Evolutionary conservation across 2,329 filamentous ascomycete genomes (phyloP).

Genomic region (Xylaria sp.): DNA sequence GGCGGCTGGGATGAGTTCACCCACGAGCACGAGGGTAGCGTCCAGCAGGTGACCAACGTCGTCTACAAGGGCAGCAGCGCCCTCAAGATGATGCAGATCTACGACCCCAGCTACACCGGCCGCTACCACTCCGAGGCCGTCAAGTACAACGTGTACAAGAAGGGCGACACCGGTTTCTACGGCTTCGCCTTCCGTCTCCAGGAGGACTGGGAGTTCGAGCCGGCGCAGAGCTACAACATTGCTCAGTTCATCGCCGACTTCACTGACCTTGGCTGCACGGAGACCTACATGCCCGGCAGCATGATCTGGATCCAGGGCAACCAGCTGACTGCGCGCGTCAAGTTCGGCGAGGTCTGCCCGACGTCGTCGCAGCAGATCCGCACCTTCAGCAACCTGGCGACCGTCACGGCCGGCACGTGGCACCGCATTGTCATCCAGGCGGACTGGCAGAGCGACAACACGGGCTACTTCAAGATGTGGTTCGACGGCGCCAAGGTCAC

Average conservation of each 20-base stretch:
- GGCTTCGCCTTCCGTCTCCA: conserved; percentile 47
- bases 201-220: conserved; percentile 41
- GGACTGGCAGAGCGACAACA: conserved; percentile 40
- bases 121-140: conserved; percentile 47
- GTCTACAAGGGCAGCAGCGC: conserved; percentile 35
- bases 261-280: conserved; percentile 36
- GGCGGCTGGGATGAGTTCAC: conserved; percentile 38
- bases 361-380: conserved; percentile 28
- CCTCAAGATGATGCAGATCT: conserved; percentile 43
- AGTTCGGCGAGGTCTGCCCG: conserved; percentile 36
- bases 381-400: conserved; percentile 33
- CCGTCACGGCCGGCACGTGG: conserved; percentile 41
- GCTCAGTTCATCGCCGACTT: conserved; percentile 50
- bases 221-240: conserved; percentile 42
- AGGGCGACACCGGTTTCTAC: conserved; percentile 43
- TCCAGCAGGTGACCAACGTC: conserved; percentile 39
- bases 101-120: conserved; percentile 37
- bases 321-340: conserved; percentile 40
- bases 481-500: conserved; percentile 41
- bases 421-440: conserved; percentile 43
- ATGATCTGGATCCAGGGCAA: conserved; percentile 44
- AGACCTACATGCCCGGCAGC: conserved; percentile 44
- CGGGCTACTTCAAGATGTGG: conserved; percentile 44
- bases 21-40: conserved; percentile 39
- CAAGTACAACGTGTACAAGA: conserved; percentile 40